Evolutionary conservation across 805 yeast species (phyloP), one percentile per base, ranked within the genome.

Genomic region (Yarrowia sp.): DNA sequence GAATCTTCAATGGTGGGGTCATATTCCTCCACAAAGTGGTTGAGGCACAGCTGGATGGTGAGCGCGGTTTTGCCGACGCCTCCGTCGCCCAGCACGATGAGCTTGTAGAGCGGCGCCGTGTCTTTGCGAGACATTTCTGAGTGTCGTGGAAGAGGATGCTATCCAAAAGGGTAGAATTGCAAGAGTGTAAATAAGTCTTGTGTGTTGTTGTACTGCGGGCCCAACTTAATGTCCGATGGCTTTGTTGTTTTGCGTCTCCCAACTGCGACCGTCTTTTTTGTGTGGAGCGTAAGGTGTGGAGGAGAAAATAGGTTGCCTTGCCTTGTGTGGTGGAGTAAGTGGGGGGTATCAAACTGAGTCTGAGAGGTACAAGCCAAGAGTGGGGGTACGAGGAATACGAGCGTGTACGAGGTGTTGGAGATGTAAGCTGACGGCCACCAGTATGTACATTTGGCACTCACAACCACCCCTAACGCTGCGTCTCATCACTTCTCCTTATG

Each of bases 1-100:
- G 80, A 77, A 69, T 78, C 81, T 78, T 93, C 98, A 75, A 93
- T 93, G 16, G 99, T 95, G 14, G 99, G 99, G 79, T 95, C 99
- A 75, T 95, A 95, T 74, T 95, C 98, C 79, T 93, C 97, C 43
- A 95, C 97, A 76, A 95, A 95, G 77, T 93, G 97, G 59, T 92
- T 87, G 77, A 95, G 96, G 70, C 80, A 78, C 40, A 78, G 74
- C 79, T 94, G 97, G 73, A 95, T 94, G 48, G 98, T 95, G 72
- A 95, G 82, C 5, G 99, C 98, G 14, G 97, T 91, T 79, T 95
- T 95, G 80, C 99, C 99, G 67, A 95, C 99, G 79, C 97, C 98
- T 78, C 98, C 98, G 65, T 98, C 98, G 69, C 99, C 99, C 68
- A 95, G 97, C 64, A 95, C 98, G 12, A 95, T 98, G 70, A 95